These are phyloP conservation scores for Cucurbita moschata DNA, from an alignment of 306 rosid species.

Conservation along the genomic window DNA sequence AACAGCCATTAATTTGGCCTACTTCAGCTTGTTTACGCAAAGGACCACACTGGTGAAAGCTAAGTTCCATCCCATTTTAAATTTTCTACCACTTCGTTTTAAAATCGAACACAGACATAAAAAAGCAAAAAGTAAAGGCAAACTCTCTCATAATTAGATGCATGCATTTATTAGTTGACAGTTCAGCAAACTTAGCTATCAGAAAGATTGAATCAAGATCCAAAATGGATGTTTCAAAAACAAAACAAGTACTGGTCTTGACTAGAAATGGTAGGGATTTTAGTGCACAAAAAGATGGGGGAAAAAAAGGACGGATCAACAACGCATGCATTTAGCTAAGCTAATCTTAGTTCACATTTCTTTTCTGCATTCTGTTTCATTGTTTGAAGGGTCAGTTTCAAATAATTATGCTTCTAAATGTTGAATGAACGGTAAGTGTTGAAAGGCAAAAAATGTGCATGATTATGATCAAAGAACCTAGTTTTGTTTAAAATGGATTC, in stretches of 20 bases:
- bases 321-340: neutral
- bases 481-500: neutral
- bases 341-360: neutral
- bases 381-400: neutral
- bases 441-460: neutral
- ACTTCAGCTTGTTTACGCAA: neutral
- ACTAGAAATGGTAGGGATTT: neutral
- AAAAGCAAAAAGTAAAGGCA: neutral
- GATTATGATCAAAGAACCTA: conserved; percentile 4
- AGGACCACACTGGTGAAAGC: conserved; percentile 5
- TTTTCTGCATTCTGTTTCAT: neutral
- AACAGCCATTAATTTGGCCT: neutral
- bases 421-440: too few species aligned
- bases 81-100: neutral
- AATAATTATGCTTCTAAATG: neutral
- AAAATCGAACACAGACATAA: neutral
- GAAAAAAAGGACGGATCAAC: neutral
- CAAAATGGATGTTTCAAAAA: conserved; percentile 5
- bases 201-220: conserved; percentile 4
- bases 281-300: neutral
- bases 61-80: neutral
- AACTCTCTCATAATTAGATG: neutral
- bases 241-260: neutral
- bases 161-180: conserved; percentile 1
- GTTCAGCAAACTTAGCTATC: neutral